phyloP scores from a whole-genome alignment of 225 moss, liverwort and hornwort species.

The Polytrichum formosum region DNA sequence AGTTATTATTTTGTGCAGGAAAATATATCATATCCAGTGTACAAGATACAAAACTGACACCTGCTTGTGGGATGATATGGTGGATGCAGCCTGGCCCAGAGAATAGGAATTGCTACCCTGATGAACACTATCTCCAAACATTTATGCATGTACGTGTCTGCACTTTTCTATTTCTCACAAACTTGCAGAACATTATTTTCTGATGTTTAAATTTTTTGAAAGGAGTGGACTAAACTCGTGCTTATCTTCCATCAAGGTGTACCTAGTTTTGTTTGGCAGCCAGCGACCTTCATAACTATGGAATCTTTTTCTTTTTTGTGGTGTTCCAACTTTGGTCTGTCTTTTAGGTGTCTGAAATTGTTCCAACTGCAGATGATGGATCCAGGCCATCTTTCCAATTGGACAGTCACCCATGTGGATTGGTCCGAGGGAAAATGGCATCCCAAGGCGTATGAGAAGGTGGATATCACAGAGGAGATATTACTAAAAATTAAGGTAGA shows the following conservation, averaged over 20 bases:
- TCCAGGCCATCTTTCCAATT: conserved; percentile 68
- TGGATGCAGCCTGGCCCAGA: conserved; percentile 70
- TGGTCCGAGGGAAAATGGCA: conserved; percentile 98
- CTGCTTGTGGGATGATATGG: conserved; percentile 8
- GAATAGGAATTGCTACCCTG: conserved; percentile 86
- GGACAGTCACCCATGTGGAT: conserved; percentile 90
- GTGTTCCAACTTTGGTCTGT: not conserved
- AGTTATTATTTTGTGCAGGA: not conserved
- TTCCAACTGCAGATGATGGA: conserved; percentile 71
- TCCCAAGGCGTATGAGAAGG: conserved; percentile 62
- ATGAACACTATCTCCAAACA: conserved; percentile 89
- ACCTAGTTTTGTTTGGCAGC: too few relatives aligned
- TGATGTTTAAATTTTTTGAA: too few relatives aligned
- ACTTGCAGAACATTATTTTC: not conserved
- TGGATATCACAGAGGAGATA: conserved; percentile 47
- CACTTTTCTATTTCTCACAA: not conserved
- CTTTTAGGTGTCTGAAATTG: not conserved
- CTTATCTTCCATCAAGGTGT: too few relatives aligned
- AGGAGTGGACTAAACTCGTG: too few relatives aligned
- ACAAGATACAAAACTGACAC: conserved; percentile 14
- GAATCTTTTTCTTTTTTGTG: not conserved
- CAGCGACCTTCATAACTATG: too few relatives aligned
- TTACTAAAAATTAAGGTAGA: conserved; percentile 58
- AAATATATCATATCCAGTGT: not conserved
- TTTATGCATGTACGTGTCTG: conserved; percentile 62